Conservation (phyloP, 1,139 yeast genomes). For the Suhomyces bokatorum region DNA sequence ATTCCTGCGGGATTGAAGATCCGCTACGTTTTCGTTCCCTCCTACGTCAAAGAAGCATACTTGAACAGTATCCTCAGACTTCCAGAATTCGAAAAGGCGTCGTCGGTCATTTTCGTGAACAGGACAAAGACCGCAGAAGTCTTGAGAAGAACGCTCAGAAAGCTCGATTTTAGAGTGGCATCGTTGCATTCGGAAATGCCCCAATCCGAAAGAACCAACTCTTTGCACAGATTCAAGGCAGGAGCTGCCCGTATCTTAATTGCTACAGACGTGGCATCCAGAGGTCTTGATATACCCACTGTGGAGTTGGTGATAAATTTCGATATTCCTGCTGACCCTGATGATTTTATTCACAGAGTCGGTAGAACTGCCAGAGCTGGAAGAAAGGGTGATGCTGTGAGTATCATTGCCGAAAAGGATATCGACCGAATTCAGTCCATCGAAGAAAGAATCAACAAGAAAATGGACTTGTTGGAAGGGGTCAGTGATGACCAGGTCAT, state of each 20-base stretch:
- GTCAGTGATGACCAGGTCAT: constrained; percentile 78
- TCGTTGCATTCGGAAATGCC: constrained; percentile 95
- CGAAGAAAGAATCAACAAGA: constrained; percentile 77
- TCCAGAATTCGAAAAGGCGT: constrained; percentile 61
- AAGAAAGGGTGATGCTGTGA: constrained; percentile 53
- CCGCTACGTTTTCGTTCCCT: constrained; percentile 62
- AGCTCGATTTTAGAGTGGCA: constrained; percentile 76
- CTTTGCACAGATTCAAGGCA: constrained; percentile 89
- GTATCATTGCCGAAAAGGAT: constrained; percentile 84
- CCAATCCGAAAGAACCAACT: constrained; percentile 85
- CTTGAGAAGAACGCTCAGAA: constrained; percentile 70
- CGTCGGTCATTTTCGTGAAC: constrained; percentile 87
- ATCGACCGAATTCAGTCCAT: constrained; percentile 79
- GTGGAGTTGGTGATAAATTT: constrained; percentile 88
- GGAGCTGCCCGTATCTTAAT: constrained; percentile 89
- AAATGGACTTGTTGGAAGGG: constrained; percentile 70
- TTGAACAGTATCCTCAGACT: constrained; percentile 65
- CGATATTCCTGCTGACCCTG: constrained; percentile 95
- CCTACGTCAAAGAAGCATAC: constrained; percentile 88
- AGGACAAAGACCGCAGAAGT: constrained; percentile 88
- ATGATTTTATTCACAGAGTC: constrained; percentile 95
- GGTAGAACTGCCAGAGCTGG: constrained; percentile 99
- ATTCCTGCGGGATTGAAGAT: constrained; percentile 74
- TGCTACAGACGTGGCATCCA: constrained; percentile 94
- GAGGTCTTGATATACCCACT: constrained; percentile 95